phyloP scores from a whole-genome alignment of 2,329 filamentous ascomycete genomes.

The Acrocalymma vagum region DNA sequence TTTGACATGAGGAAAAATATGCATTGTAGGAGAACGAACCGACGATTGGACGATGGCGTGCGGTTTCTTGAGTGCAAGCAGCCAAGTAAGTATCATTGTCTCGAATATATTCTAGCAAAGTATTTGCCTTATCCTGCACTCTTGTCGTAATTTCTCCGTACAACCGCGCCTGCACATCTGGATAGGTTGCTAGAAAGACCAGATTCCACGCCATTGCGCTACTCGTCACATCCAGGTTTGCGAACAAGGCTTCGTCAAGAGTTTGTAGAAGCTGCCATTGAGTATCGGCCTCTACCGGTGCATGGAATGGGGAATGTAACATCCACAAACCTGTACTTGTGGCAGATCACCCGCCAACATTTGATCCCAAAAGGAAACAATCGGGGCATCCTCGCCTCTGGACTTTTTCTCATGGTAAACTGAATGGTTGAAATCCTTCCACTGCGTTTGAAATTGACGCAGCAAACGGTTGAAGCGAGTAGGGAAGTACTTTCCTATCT shows the following conservation, averaged over 20 bases:
- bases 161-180: constrained; percentile 37
- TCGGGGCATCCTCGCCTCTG: not conserved
- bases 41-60: constrained; percentile 50
- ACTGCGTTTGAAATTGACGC: constrained; percentile 11
- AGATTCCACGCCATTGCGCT: constrained; percentile 54
- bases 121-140: not conserved
- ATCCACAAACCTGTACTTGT: not conserved
- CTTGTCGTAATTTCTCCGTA: constrained; percentile 20
- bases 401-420: constrained; percentile 9
- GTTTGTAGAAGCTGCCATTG: constrained; percentile 44
- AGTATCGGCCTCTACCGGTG: too few species aligned
- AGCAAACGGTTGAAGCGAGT: constrained; percentile 29
- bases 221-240: constrained; percentile 57
- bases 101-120: constrained; percentile 17
- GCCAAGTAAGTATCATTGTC: constrained; percentile 18
- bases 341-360: not conserved
- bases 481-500: constrained; percentile 33
- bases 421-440: constrained; percentile 43
- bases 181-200: constrained; percentile 50
- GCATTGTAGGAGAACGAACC: too few species aligned
- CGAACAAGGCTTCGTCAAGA: constrained; percentile 56
- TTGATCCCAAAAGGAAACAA: constrained; percentile 1
- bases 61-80: constrained; percentile 50
- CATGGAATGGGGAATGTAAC: not conserved
- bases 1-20: not conserved